A percentile compares a stretch with the other conserved stretches of the same genome.
These are phyloP conservation scores for Xylariaceae sp. DNA, from an alignment of 2,329 filamentous ascomycete genomes.

Conservation along the genomic window DNA sequence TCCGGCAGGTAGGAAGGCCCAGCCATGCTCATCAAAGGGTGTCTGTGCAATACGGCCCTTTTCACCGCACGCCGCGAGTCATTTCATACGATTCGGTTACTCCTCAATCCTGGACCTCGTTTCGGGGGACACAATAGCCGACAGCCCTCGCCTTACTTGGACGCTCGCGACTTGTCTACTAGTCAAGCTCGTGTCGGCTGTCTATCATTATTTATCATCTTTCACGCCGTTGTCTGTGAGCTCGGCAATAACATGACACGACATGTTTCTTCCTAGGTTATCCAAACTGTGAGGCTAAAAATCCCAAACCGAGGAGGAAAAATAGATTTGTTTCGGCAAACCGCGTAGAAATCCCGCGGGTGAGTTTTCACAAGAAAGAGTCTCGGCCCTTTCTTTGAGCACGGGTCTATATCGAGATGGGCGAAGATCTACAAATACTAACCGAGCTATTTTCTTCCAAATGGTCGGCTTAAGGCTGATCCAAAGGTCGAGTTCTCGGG, in stretches of 20 bases:
- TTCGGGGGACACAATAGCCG: conserved; percentile 18
- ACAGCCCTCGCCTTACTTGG: conserved; percentile 17
- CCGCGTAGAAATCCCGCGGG: conserved; percentile 9
- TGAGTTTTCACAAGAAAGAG: conserved; percentile 7
- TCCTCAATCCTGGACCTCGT: background rate
- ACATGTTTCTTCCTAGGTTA: background rate
- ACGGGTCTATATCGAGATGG: conserved; percentile 2
- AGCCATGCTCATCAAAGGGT: too few species aligned
- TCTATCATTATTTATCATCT: background rate
- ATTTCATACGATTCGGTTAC: conserved; percentile 3
- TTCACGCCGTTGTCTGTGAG: conserved; percentile 3
- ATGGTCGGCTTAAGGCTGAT: conserved; percentile 10
- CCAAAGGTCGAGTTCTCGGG: conserved; percentile 14
- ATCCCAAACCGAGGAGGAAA: conserved; percentile 1
- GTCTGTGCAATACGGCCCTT: too few species aligned
- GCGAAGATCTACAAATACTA: conserved; percentile 15
- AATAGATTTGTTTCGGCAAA: conserved; percentile 12
- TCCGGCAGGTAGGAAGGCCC: background rate
- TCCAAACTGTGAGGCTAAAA: background rate
- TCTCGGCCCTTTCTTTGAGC: conserved; percentile 22
- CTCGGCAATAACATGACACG: background rate
- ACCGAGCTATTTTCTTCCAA: conserved; percentile 14
- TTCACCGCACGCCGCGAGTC: conserved; percentile 9
- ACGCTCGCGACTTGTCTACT: too few species aligned
- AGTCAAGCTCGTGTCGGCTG: conserved; percentile 9